Conservation (phyloP, 2,329 filamentous ascomycete genomes). For the Trichoderma koningiopsis region DNA sequence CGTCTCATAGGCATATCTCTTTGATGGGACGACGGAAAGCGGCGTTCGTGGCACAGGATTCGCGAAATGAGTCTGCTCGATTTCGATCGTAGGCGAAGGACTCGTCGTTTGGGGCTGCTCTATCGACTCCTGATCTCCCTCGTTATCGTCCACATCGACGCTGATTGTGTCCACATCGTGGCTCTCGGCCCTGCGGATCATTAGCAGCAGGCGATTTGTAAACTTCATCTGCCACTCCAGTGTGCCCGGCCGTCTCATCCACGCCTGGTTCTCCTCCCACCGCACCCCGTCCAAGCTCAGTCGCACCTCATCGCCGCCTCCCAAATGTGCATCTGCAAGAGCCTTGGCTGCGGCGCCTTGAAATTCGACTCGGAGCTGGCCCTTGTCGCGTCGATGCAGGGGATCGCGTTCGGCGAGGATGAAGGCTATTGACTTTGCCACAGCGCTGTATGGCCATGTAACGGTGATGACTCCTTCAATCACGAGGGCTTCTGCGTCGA, state of each 20-base stretch:
- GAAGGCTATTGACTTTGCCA: constrained; percentile 72
- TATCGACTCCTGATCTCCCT: constrained; percentile 26
- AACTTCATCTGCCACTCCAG: constrained; percentile 64
- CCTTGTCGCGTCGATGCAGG: constrained; percentile 72
- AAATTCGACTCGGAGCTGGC: constrained; percentile 81
- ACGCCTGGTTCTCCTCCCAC: constrained; percentile 60
- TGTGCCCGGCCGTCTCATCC: constrained; percentile 52
- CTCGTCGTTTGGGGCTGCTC: constrained; percentile 3
- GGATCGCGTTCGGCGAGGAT: constrained; percentile 84
- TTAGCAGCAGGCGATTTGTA: constrained; percentile 50
- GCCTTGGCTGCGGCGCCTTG: constrained; percentile 69
- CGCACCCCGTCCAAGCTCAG: constrained; percentile 69
- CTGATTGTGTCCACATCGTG: constrained; percentile 53
- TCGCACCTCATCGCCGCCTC: constrained; percentile 75
- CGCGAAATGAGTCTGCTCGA: neutral
- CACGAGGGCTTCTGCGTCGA: constrained; percentile 44
- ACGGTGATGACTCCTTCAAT: constrained; percentile 78
- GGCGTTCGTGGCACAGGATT: constrained; percentile 23
- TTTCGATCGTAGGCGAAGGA: constrained; percentile 2
- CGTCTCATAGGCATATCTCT: constrained; percentile 40
- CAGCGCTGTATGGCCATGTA: constrained; percentile 87
- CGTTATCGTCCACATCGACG: constrained; percentile 45
- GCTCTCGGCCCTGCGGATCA: constrained; percentile 47
- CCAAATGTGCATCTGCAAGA: constrained; percentile 66
- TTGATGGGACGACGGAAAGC: constrained; percentile 33